These are phyloP conservation scores for Forsythia suspensa DNA, from an alignment of 257 asterid species.

Conservation along the genomic window DNA sequence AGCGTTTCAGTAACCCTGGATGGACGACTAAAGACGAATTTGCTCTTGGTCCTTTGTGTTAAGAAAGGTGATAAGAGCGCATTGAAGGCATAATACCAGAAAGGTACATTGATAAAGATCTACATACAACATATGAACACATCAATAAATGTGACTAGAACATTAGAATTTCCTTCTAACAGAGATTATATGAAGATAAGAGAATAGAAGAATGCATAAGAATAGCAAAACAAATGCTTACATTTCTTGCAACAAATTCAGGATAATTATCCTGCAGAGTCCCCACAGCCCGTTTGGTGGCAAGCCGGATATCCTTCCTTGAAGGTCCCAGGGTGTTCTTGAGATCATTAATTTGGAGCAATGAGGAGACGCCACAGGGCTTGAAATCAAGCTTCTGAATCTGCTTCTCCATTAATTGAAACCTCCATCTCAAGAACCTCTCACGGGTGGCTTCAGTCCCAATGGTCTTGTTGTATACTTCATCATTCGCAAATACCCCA, in stretches of 20 bases:
- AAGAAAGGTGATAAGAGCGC: conserved; percentile 60
- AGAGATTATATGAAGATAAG: neutral
- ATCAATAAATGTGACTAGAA: neutral
- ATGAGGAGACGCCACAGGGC: conserved; percentile 40
- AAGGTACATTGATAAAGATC: conserved; percentile 69
- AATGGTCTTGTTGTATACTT: conserved; percentile 40
- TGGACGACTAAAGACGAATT: conserved; percentile 58
- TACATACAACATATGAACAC: conserved; percentile 18
- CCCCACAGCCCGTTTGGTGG: conserved; percentile 43
- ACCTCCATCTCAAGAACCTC: conserved; percentile 65
- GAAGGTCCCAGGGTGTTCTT: conserved; percentile 57
- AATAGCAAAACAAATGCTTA: conserved; percentile 18
- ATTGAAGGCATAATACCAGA: conserved; percentile 70
- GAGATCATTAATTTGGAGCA: conserved; percentile 65
- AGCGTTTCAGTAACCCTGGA: conserved; percentile 56
- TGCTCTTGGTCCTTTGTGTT: conserved; percentile 58
- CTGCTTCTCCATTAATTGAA: conserved; percentile 61
- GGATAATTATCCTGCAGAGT: conserved; percentile 69
- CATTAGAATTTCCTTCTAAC: neutral
- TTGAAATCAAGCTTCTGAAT: conserved; percentile 53
- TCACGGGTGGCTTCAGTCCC: conserved; percentile 48
- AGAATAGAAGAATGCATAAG: neutral
- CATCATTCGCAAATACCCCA: conserved; percentile 49
- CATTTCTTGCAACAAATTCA: conserved; percentile 63
- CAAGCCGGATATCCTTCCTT: conserved; percentile 48